These are phyloP conservation scores for Eucalyptus tenuipes DNA, from an alignment of 345 rosid genomes.

Conservation along the genomic window DNA sequence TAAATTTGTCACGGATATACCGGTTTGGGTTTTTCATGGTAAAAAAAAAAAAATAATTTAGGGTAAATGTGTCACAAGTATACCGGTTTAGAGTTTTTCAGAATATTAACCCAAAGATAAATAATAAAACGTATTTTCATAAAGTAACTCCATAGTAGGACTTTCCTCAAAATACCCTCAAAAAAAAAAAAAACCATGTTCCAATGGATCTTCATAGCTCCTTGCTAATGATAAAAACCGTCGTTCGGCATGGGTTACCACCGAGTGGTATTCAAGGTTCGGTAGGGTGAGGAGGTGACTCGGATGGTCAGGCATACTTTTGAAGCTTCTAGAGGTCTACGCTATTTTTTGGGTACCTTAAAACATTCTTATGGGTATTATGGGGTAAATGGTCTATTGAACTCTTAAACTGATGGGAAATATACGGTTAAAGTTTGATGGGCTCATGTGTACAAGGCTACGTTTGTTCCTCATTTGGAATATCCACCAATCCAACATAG, in stretches of 20 bases:
- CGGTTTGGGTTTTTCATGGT: too few species aligned
- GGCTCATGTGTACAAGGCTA: background rate
- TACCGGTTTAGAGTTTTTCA: too few species aligned
- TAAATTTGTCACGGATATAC: too few species aligned
- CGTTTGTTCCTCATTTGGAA: background rate
- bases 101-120: too few species aligned
- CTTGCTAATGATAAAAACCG: accelerated
- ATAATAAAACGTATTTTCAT: background rate
- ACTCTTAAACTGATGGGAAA: background rate
- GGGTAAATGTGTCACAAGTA: too few species aligned
- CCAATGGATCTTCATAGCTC: background rate
- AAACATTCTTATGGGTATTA: too few species aligned
- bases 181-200: too few species aligned
- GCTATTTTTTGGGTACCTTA: too few species aligned
- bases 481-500: background rate
- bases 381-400: background rate
- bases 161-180: background rate
- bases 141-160: background rate
- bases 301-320: background rate
- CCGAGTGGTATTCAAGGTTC: background rate
- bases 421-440: background rate
- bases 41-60: too few species aligned
- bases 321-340: background rate
- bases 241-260: accelerated
- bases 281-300: background rate